A percentile compares a stretch with the other conserved stretches of the same genome.
Conservation (phyloP, 495 filamentous ascomycete genomes). For the Margaritispora aquatica region DNA sequence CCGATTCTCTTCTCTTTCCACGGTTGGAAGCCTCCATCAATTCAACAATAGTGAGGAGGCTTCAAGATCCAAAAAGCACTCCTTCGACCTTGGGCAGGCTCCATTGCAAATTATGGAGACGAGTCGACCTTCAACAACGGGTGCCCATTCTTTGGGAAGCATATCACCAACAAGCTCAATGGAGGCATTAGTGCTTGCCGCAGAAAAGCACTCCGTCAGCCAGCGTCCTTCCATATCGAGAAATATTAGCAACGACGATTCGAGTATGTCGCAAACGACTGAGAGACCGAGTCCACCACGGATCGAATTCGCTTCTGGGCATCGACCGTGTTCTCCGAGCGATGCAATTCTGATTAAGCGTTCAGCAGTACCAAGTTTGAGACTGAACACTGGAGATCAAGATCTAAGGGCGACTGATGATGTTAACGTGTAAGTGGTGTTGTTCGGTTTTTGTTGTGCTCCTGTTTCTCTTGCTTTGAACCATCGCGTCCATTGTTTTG, state of each 20-base stretch:
- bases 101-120: not conserved
- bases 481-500: not conserved
- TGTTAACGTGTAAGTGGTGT: slow-evolving; percentile 7
- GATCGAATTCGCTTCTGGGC: not conserved
- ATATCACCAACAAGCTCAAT: slow-evolving; percentile 17
- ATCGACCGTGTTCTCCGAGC: slow-evolving; percentile 21
- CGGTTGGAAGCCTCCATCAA: slow-evolving; percentile 14
- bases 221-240: not conserved
- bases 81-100: not conserved
- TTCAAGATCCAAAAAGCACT: not conserved
- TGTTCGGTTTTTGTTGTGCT: not conserved
- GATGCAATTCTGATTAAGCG: slow-evolving; percentile 24
- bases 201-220: slow-evolving; percentile 10
- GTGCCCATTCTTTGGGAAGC: slow-evolving; percentile 1
- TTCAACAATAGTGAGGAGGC: slow-evolving; percentile 3
- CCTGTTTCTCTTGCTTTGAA: not conserved
- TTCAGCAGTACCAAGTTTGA: slow-evolving; percentile 10
- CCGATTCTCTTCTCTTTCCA: slow-evolving; percentile 23
- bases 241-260: not conserved
- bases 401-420: slow-evolving; percentile 3
- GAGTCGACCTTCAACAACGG: not conserved
- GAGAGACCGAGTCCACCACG: not conserved
- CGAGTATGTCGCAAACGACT: not conserved
- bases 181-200: slow-evolving; percentile 11
- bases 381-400: slow-evolving; percentile 12